Base-by-base conservation (phyloP, 345 rosid genomes). In the Salix brachista region DNA sequence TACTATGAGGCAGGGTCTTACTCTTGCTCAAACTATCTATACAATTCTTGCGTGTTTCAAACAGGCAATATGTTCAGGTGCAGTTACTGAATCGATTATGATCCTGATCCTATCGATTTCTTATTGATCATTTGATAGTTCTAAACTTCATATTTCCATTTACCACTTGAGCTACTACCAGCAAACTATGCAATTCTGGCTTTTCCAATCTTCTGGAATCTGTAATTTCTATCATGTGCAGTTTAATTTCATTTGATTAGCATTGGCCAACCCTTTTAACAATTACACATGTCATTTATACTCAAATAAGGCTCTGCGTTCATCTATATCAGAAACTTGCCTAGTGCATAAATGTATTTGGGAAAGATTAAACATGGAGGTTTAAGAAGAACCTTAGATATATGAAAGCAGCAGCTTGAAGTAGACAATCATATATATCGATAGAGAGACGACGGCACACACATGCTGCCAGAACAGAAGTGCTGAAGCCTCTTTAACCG, bases 381-480 rank as follows among this genome's bases (percentile, higher is more conserved):
- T 36, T 36, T 10, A 32, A 39, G 44, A 66, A 26, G 46, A 13
- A 67, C 61, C 67, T 84, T 85, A 85, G 76, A 72, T 61, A 16
- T 68, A 46, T 16, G 84, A 46, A 17, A 90, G 84, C 48, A 95
- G 77, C 71, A 18, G n/a, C 19, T 86, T 92, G 73, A 93, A 89
- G 89, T 91, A 93, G 81, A 93, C 60, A 50, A 90, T 80, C 26
- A 93, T 84, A 69, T 91, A 96, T 34, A 92, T 67, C 6, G 99
- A 89, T 54, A 96, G 87, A 54, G 99, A 90, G 75, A 91, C 77
- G 12, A 96, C 85, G 1, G 98, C 99, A 44, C 88, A 80, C n/a
- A 89, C 75, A 66, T 93, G 97, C 79, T 93, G 98, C 99, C 99
- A 96, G 85, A 96, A 96, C 54, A 93, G 85, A 83, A 96, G 89